These are phyloP conservation scores for Neofusicoccum cordaticola DNA, from an alignment of 2,329 filamentous ascomycete genomes.

Conservation along the genomic window DNA sequence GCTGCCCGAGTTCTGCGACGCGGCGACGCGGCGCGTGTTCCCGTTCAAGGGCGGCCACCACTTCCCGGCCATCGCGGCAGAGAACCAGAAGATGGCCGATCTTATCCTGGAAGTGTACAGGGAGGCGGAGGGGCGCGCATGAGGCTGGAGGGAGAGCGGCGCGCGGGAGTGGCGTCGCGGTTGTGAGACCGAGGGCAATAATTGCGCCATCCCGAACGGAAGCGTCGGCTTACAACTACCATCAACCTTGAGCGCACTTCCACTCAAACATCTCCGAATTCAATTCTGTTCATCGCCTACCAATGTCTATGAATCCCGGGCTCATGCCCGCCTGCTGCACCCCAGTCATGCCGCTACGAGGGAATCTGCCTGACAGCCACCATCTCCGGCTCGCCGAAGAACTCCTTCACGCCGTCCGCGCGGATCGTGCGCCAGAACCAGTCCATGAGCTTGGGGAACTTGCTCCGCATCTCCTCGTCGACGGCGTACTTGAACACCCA, in stretches of 20 bases:
- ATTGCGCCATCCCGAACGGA: neutral
- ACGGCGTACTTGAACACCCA: slow-evolving; percentile 23
- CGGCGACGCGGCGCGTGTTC: slow-evolving; percentile 26
- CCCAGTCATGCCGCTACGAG: neutral
- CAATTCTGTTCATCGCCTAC: neutral
- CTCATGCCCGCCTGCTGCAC: neutral
- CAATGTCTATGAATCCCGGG: neutral
- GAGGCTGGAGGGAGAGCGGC: neutral
- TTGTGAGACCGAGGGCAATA: neutral
- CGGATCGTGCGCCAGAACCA: slow-evolving; percentile 25
- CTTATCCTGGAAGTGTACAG: slow-evolving; percentile 25
- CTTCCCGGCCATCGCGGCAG: slow-evolving; percentile 32
- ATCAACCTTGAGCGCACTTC: neutral
- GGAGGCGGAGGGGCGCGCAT: neutral
- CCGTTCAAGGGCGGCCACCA: slow-evolving; percentile 36
- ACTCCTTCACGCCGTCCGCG: slow-evolving; percentile 21
- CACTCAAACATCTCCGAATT: neutral
- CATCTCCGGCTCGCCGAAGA: slow-evolving; percentile 18
- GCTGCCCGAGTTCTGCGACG: slow-evolving; percentile 26
- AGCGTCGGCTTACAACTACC: neutral
- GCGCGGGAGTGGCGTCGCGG: neutral
- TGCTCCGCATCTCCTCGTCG: slow-evolving; percentile 21
- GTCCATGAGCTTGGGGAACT: slow-evolving; percentile 21
- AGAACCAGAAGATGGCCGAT: slow-evolving; percentile 29
- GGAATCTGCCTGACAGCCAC: neutral